Evolutionary conservation across 2,329 filamentous ascomycete genomes (phyloP).

Genomic region (Neopestalotiopsis rosae): DNA sequence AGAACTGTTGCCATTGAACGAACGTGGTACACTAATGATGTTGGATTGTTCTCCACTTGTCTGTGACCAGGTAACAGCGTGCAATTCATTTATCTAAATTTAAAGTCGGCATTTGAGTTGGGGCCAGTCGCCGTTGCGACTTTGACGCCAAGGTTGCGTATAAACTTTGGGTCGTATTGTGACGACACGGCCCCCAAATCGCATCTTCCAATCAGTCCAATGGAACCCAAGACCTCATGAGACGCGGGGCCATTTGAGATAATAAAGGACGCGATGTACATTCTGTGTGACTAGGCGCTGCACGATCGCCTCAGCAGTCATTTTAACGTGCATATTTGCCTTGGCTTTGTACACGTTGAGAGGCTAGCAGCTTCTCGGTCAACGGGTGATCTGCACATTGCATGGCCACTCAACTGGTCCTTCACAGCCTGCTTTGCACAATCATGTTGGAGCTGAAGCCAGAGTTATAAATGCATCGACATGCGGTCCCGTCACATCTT

Average conservation of each 20-base stretch:
- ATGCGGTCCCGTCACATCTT: neutral
- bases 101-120: too few species aligned
- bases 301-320: neutral
- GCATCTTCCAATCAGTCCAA: neutral
- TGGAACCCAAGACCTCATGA: neutral
- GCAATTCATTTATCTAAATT: too few species aligned
- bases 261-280: neutral
- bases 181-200: neutral
- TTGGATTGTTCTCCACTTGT: too few species aligned
- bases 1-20: too few species aligned
- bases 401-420: neutral
- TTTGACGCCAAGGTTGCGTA: too few species aligned
- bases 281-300: neutral
- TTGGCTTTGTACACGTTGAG: neutral
- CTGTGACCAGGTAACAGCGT: too few species aligned
- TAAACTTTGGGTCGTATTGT: neutral
- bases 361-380: neutral
- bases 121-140: too few species aligned
- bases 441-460: too few species aligned
- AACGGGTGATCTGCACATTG: neutral
- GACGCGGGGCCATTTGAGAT: neutral
- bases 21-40: too few species aligned
- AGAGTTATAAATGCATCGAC: too few species aligned
- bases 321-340: neutral
- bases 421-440: too few species aligned